Conservation (phyloP, 2,329 filamentous ascomycete genomes). For the Penicillium olsonii region DNA sequence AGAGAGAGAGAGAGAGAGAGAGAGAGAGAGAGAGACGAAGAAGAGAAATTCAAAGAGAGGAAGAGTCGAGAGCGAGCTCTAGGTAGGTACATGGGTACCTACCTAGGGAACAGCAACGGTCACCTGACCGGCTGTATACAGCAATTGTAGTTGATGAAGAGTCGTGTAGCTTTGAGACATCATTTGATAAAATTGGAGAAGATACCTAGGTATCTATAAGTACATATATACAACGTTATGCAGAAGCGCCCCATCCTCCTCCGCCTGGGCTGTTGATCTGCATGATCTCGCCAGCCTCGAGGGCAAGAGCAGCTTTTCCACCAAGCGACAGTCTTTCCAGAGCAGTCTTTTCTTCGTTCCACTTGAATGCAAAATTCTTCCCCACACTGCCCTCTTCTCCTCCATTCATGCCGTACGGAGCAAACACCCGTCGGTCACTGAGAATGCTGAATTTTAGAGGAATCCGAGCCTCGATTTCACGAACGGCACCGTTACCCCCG, state of each 20-base stretch:
- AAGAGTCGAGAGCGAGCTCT: no score
- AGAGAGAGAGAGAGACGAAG: no score
- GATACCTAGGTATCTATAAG: no score
- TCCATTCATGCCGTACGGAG: slow-evolving; percentile 76
- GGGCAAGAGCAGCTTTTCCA: slow-evolving; percentile 4
- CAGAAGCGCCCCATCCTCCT: neutral
- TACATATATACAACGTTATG: neutral
- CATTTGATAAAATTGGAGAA: no score
- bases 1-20: no score
- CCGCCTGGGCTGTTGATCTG: slow-evolving; percentile 8
- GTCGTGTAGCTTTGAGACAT: no score
- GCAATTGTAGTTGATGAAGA: no score
- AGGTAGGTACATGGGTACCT: no score
- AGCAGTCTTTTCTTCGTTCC: slow-evolving; percentile 5
- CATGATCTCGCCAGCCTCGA: slow-evolving; percentile 6
- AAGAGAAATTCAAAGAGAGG: no score
- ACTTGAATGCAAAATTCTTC: slow-evolving; percentile 1
- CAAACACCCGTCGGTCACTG: slow-evolving; percentile 68
- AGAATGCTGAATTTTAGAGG: slow-evolving; percentile 75
- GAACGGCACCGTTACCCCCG: slow-evolving; percentile 72
- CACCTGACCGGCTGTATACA: no score
- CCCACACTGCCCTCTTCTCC: slow-evolving; percentile 64
- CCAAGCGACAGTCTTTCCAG: slow-evolving; percentile 3
- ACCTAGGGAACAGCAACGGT: no score
- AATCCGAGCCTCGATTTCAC: slow-evolving; percentile 78